phyloP scores from a whole-genome alignment of 208 protist genomes.

The Acanthamoeba royreba region DNA sequence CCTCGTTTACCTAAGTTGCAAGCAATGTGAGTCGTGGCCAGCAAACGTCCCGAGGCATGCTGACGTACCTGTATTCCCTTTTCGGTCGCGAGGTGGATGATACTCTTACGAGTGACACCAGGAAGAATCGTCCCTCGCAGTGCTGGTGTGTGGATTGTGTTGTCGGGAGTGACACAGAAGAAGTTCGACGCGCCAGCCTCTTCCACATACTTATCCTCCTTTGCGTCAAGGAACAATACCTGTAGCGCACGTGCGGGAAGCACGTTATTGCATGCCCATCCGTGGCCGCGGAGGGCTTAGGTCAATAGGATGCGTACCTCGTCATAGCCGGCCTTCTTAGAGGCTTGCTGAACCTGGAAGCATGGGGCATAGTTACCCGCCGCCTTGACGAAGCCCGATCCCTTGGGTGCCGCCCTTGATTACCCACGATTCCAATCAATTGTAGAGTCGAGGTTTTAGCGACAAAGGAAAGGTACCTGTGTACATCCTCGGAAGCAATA shows the following conservation, averaged over 20 bases:
- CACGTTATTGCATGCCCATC: too few relatives aligned
- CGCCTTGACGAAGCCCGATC: neutral
- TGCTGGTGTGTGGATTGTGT: constrained; percentile 24
- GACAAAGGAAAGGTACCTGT: neutral
- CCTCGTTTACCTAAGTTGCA: constrained; percentile 10
- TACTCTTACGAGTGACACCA: constrained; percentile 30
- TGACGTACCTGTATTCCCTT: neutral
- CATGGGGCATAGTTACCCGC: constrained; percentile 35
- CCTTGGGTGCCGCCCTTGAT: constrained; percentile 22
- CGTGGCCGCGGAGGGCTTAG: too few relatives aligned
- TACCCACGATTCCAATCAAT: too few relatives aligned
- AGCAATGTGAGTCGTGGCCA: neutral
- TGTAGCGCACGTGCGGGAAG: too few relatives aligned
- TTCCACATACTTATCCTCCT: constrained; percentile 45
- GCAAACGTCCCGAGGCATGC: neutral
- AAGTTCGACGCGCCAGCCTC: constrained; percentile 45
- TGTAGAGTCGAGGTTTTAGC: neutral
- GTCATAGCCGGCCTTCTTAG: constrained; percentile 41
- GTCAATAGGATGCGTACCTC: too few relatives aligned
- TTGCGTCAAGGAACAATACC: constrained; percentile 41
- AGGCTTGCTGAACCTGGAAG: constrained; percentile 34
- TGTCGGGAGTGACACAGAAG: neutral
- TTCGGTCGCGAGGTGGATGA: constrained; percentile 34
- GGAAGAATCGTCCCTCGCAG: constrained; percentile 23
- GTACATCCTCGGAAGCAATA: neutral